Evolutionary conservation across 1,284 basidiomycete species (phyloP).

Genomic region (Cerioporus squamosus): DNA sequence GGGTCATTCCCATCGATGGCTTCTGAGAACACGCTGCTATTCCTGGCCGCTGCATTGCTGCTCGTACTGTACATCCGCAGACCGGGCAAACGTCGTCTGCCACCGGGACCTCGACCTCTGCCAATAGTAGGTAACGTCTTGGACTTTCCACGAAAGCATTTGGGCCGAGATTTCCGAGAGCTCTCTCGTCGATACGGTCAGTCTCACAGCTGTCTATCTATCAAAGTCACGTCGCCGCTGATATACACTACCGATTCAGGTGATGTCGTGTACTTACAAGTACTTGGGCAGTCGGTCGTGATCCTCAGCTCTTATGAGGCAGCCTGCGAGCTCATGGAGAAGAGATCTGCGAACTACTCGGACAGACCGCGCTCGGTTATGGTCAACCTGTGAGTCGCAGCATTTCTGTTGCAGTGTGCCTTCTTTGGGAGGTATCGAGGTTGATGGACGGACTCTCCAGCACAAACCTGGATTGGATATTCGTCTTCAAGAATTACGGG

Average conservation of each 20-base stretch:
- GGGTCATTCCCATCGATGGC: neutral
- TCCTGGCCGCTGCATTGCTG: neutral
- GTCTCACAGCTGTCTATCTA: neutral
- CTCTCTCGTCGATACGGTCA: slow-evolving; percentile 8
- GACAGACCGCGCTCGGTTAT: slow-evolving; percentile 52
- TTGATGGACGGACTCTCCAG: neutral
- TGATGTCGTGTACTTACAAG: slow-evolving; percentile 58
- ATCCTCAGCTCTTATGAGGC: slow-evolving; percentile 60
- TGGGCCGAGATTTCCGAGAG: slow-evolving; percentile 5
- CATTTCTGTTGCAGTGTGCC: neutral
- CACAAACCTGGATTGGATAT: slow-evolving; percentile 19
- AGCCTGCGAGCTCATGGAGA: slow-evolving; percentile 66
- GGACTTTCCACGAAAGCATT: slow-evolving; percentile 19
- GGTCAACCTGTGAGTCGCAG: slow-evolving; percentile 14
- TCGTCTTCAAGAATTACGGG: slow-evolving; percentile 20
- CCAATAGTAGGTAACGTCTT: slow-evolving; percentile 26
- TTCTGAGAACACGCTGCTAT: neutral
- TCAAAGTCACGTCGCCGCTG: too few species aligned
- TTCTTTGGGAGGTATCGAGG: neutral
- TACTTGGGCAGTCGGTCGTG: slow-evolving; percentile 64
- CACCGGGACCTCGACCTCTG: slow-evolving; percentile 23
- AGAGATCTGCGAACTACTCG: slow-evolving; percentile 68
- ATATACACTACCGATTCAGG: slow-evolving; percentile 40
- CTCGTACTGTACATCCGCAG: neutral
- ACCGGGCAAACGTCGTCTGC: neutral